These are phyloP conservation scores for Colletotrichum salicis DNA, from an alignment of 2,329 filamentous ascomycete genomes.

Conservation along the genomic window DNA sequence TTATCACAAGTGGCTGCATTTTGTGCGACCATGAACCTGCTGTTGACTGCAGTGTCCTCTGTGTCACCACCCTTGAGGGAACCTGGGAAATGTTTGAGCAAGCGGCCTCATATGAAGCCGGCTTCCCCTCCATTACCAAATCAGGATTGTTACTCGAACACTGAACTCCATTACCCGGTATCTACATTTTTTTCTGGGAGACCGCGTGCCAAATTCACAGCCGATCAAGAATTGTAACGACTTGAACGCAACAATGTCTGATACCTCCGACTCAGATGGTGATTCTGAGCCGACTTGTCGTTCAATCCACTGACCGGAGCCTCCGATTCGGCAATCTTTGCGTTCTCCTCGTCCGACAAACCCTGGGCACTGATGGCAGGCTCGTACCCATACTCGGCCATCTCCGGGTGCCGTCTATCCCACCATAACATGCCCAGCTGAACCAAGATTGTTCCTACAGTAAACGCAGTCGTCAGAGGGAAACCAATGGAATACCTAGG, in stretches of 20 bases:
- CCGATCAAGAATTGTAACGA: background rate
- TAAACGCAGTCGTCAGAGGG: constrained; percentile 47
- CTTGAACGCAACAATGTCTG: background rate
- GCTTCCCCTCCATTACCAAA: background rate
- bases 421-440: constrained; percentile 48
- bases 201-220: background rate
- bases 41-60: background rate
- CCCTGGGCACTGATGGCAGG: background rate
- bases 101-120: background rate
- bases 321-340: constrained; percentile 9
- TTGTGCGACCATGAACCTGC: background rate
- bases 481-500: constrained; percentile 51
- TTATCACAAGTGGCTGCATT: background rate
- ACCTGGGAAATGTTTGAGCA: background rate
- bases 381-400: constrained; percentile 36
- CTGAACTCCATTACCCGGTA: background rate
- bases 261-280: background rate
- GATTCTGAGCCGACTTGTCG: background rate
- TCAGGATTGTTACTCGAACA: background rate
- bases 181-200: background rate
- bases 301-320: background rate
- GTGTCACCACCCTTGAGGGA: background rate
- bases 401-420: constrained; percentile 38
- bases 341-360: constrained; percentile 18
- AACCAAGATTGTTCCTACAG: constrained; percentile 43